Percentiles rank a stretch among this genome's conserved stretches.
Conservation (phyloP, 805 yeast species). For the Clavispora phyllophila region DNA sequence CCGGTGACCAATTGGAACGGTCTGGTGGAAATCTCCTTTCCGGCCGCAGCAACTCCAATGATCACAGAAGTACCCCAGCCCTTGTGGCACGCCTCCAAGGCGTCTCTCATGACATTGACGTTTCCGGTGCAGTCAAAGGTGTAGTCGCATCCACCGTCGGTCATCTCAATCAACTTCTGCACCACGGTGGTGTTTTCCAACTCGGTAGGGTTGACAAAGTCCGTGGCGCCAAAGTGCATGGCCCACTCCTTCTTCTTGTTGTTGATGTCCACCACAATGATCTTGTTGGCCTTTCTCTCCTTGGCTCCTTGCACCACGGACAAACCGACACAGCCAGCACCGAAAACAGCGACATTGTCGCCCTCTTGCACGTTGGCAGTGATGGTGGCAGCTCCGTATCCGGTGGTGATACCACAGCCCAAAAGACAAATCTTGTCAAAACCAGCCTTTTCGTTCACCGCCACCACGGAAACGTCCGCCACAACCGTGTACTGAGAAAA, state of each 20-base stretch:
- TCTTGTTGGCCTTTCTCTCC: slow-evolving; percentile 71
- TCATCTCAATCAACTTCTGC: slow-evolving; percentile 75
- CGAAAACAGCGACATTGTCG: slow-evolving; percentile 93
- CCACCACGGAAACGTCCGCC: slow-evolving; percentile 94
- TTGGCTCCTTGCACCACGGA: slow-evolving; percentile 95
- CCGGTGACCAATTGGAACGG: slow-evolving; percentile 99
- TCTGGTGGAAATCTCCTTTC: slow-evolving; percentile 92
- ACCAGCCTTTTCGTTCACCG: slow-evolving; percentile 79
- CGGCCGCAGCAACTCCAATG: slow-evolving; percentile 99
- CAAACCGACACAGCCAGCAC: slow-evolving; percentile 97
- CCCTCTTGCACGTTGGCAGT: slow-evolving; percentile 89
- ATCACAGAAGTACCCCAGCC: slow-evolving; percentile 98
- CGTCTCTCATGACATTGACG: slow-evolving; percentile 89
- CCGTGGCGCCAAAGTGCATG: slow-evolving; percentile 87
- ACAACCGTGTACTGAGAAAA: slow-evolving; percentile 97
- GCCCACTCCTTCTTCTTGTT: slow-evolving; percentile 85
- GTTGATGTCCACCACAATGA: slow-evolving; percentile 84
- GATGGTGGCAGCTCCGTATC: slow-evolving; percentile 95
- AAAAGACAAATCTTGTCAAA: slow-evolving; percentile 84
- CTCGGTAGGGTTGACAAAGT: slow-evolving; percentile 81
- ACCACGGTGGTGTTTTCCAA: slow-evolving; percentile 70
- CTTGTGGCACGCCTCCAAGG: slow-evolving; percentile 95
- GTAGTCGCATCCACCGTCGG: slow-evolving; percentile 95
- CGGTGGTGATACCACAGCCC: slow-evolving; percentile 98
- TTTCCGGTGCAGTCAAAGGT: slow-evolving; percentile 99